Evolutionary conservation across 2,329 filamentous ascomycete genomes (phyloP), one percentile per base, ranked within the genome.

Genomic region (Neonectria hederae): DNA sequence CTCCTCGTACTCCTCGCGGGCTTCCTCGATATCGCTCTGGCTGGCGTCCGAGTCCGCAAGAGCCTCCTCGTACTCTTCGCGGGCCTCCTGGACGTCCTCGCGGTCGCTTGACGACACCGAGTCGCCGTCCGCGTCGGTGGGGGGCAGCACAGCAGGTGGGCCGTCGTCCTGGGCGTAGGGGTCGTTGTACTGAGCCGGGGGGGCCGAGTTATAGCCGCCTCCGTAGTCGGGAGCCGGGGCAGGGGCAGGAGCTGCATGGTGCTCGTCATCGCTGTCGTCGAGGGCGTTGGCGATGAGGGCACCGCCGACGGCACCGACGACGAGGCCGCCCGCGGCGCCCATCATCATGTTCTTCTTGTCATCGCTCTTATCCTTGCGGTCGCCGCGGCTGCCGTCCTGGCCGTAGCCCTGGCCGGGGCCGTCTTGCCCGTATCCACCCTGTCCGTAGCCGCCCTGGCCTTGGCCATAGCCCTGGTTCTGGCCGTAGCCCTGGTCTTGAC

Each of bases 271-370:
- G 49, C 69, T 74, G 56, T 74, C 71, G 54, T 74, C 61, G 30
- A 88, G 70, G 57, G 84, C 86, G 71, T 90, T 82, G 46, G 83
- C 84, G 57, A 90, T 79, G 49, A 88, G 72, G 3, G 86, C 88
- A 54, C 87, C 88, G 24, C 85, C 89, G 42, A 87, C 74, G 58
- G 83, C 84, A 68, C 87, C 87, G 13, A 84, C 78, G 1, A 85
- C 88, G 21, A 90, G 74, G 76, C 89, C 89, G 38, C 83, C 88
- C 10, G 84, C 86, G 54, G 86, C 88, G 46, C 83, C 88, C 22
- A 87, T 81, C 48, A 90, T 78, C 74, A 88, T 82, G 71, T 84
- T 85, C 21, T 83, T 85, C 67, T 81, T 84, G 59, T 83, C 81
- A 62, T 83, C 82, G 43, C 77, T 77, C 71, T 80, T 78, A 68